A percentile compares a stretch with the other conserved stretches of the same genome.
phyloP scores from a whole-genome alignment of 176 grass and related monocot species.

The Luzula sylvatica region DNA sequence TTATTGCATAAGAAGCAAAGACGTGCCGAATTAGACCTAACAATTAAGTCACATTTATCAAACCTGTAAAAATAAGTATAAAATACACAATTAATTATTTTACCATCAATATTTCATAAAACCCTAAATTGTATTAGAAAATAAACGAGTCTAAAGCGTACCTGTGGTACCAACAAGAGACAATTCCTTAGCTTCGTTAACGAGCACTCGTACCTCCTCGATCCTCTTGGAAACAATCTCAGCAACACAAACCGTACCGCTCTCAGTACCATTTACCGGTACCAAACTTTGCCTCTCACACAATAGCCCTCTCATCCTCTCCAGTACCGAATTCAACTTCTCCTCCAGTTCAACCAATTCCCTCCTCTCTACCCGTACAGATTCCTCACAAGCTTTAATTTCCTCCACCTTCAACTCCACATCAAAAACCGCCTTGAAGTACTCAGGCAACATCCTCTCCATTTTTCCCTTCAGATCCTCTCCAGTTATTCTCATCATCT shows the following conservation, averaged over 20 bases:
- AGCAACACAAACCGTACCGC: conserved; percentile 14
- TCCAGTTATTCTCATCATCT: conserved; percentile 28
- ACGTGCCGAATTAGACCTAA: too few species aligned
- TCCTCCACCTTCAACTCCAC: conserved; percentile 49
- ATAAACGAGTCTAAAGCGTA: too few species aligned
- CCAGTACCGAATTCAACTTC: conserved; percentile 31
- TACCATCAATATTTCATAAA: too few species aligned
- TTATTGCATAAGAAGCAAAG: too few species aligned
- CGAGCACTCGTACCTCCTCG: conserved; percentile 23
- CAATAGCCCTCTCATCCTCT: conserved; percentile 38
- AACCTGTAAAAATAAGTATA: too few species aligned
- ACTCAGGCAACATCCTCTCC: conserved; percentile 42
- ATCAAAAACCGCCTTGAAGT: conserved; percentile 50
- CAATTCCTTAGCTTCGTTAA: conserved; percentile 46
- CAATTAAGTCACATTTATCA: too few species aligned
- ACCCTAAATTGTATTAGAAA: too few species aligned
- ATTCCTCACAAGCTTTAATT: conserved; percentile 39
- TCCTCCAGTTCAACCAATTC: conserved; percentile 41
- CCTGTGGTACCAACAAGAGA: conserved; percentile 14
- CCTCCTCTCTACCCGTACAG: conserved; percentile 28
- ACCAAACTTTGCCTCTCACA: conserved; percentile 22
- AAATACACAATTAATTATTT: too few species aligned
- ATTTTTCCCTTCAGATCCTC: conserved; percentile 26
- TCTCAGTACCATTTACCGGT: conserved; percentile 18
- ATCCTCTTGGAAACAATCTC: conserved; percentile 40